Evolutionary conservation across 495 filamentous ascomycete genomes (phyloP).

Genomic region (Aspergillus egyptiacus): DNA sequence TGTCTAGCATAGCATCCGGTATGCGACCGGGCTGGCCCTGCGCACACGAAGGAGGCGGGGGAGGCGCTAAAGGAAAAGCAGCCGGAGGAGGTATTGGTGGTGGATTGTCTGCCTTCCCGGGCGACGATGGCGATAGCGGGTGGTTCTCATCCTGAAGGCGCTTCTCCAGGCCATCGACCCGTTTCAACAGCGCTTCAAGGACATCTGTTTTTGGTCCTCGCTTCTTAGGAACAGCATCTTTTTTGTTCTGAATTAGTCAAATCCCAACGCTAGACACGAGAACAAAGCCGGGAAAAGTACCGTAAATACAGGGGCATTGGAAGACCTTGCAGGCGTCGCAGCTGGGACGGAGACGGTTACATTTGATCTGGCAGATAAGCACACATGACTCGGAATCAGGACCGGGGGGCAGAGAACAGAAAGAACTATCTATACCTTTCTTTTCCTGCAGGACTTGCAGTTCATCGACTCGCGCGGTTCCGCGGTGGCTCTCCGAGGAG

Average conservation of each 20-base stretch:
- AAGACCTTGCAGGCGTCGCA: constrained; percentile 88
- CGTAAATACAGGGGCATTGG: constrained; percentile 81
- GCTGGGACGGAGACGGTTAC: constrained; percentile 74
- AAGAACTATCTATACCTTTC: constrained; percentile 52
- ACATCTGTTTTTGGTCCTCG: constrained; percentile 85
- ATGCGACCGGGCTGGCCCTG: constrained; percentile 26
- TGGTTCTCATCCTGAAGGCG: constrained; percentile 64
- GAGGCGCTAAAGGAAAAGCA: not conserved
- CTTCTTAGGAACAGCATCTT: constrained; percentile 85
- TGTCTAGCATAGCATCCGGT: constrained; percentile 60
- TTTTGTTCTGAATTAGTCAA: not conserved
- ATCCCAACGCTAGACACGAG: not conserved
- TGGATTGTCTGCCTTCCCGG: constrained; percentile 18
- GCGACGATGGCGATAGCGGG: constrained; percentile 36
- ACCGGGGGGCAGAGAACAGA: not conserved
- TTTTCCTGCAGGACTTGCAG: constrained; percentile 86
- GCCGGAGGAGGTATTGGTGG: not conserved
- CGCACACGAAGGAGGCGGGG: not conserved
- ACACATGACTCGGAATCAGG: not conserved
- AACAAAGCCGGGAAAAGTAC: constrained; percentile 41
- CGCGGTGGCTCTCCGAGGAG: constrained; percentile 62
- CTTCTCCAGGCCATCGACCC: constrained; percentile 78
- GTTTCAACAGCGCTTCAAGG: constrained; percentile 72
- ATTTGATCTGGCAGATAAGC: constrained; percentile 62
- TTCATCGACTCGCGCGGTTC: constrained; percentile 88